Percentiles rank a stretch among this genome's conserved stretches.
These are phyloP conservation scores for Phylloporus sp. DNA, from an alignment of 1,284 basidiomycete species.

Conservation along the genomic window DNA sequence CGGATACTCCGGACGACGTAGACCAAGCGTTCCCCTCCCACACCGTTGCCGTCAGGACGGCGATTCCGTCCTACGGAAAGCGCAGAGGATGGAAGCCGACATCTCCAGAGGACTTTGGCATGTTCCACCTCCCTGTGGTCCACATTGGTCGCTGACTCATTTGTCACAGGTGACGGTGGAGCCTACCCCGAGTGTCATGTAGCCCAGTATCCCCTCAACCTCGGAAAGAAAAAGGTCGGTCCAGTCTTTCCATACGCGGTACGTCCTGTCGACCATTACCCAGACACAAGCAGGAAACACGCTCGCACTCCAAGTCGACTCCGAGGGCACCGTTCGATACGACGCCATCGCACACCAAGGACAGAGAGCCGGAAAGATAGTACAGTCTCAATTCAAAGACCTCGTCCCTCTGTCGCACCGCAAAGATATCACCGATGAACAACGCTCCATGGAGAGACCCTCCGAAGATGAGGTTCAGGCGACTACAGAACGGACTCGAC, in stretches of 20 bases:
- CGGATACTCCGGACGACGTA: conserved; percentile 59
- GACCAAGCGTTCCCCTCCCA: conserved; percentile 51
- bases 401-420: conserved; percentile 92
- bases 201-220: conserved; percentile 95
- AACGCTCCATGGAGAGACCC: conserved; percentile 85
- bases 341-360: conserved; percentile 97
- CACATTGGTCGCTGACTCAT: conserved; percentile 1
- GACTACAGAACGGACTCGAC: conserved; percentile 89
- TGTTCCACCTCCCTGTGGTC: conserved; percentile 24
- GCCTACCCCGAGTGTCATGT: conserved; percentile 97
- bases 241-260: background rate
- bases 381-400: conserved; percentile 98
- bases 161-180: conserved; percentile 79
- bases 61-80: conserved; percentile 83
- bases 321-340: conserved; percentile 95
- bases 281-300: conserved; percentile 91
- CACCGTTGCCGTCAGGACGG: conserved; percentile 54
- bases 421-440: conserved; percentile 82
- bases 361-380: conserved; percentile 80
- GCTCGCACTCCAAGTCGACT: conserved; percentile 94
- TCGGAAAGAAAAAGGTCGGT: conserved; percentile 89
- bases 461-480: conserved; percentile 88
- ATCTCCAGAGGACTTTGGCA: conserved; percentile 83
- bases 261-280: conserved; percentile 6
- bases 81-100: conserved; percentile 88